These are phyloP conservation scores for Dimargaris xerosporica DNA, from an alignment of 192 early-diverging fungal species.

Conservation along the genomic window DNA sequence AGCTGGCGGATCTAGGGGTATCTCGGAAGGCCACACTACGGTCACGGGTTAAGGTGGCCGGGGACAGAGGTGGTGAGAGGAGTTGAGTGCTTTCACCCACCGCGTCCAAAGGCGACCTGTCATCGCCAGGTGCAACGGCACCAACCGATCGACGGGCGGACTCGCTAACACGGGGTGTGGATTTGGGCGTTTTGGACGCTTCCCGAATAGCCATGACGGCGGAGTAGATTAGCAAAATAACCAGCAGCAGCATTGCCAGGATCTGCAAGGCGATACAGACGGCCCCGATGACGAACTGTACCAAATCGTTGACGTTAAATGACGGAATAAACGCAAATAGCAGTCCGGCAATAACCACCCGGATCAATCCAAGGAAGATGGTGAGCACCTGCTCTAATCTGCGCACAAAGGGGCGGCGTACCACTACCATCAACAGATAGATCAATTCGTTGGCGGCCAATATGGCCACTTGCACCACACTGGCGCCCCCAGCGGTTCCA, in stretches of 20 bases:
- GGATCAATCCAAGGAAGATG: neutral
- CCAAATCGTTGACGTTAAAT: neutral
- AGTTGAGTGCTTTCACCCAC: no score
- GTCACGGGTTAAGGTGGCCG: no score
- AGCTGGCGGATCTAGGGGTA: no score
- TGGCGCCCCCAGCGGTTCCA: neutral
- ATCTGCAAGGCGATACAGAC: slow-evolving; percentile 6
- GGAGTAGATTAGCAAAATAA: neutral
- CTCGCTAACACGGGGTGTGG: no score
- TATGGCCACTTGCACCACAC: slow-evolving; percentile 2
- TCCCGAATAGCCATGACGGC: neutral
- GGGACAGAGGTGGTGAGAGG: no score
- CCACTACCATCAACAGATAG: neutral
- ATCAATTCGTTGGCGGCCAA: slow-evolving; percentile 2
- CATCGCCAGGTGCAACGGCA: no score
- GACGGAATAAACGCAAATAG: slow-evolving; percentile 1
- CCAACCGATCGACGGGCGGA: no score
- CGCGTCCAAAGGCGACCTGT: no score
- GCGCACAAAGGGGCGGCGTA: slow-evolving; percentile 5
- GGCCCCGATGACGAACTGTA: neutral
- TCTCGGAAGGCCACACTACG: no score
- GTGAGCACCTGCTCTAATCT: neutral
- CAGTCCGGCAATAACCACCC: neutral
- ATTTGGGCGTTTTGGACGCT: no score
- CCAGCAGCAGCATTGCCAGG: neutral